Conservation (phyloP, 305 asterid genomes). For the Fraxinus nigra region DNA sequence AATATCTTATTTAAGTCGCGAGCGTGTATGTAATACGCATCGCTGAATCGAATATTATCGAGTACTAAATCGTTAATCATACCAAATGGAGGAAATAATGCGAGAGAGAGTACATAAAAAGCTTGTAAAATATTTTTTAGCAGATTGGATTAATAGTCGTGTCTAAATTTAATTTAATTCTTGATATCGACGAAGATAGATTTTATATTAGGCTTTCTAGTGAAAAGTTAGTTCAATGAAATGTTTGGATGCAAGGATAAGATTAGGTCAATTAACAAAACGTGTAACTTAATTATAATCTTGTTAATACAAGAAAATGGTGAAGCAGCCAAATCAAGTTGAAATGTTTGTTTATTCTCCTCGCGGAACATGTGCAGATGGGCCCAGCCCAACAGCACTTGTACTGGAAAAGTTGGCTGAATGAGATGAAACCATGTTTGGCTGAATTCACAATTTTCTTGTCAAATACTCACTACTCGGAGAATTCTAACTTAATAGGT, state of each 20-base stretch:
- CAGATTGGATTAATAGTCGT: not conserved
- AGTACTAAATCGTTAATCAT: not conserved
- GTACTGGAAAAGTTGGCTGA: not conserved
- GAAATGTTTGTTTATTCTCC: constrained; percentile 15
- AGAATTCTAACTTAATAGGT: not conserved
- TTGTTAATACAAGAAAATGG: not conserved
- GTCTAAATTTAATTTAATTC: no score
- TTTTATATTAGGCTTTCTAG: not conserved
- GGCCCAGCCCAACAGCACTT: not conserved
- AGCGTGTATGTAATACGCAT: not conserved
- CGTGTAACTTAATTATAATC: not conserved
- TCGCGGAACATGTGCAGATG: constrained; percentile 22
- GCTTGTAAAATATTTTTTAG: no score
- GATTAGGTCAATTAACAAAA: not conserved
- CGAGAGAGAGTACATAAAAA: not conserved
- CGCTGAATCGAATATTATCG: not conserved
- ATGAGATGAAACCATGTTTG: not conserved
- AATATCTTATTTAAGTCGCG: no score
- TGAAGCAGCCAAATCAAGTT: constrained; percentile 2
- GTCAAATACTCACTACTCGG: no score
- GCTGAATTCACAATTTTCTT: not conserved
- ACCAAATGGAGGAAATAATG: no score
- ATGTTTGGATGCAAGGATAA: not conserved
- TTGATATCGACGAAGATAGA: not conserved
- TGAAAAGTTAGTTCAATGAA: not conserved